Base-by-base conservation (phyloP, 2,329 filamentous ascomycete species). In the Curvularia lunata region DNA sequence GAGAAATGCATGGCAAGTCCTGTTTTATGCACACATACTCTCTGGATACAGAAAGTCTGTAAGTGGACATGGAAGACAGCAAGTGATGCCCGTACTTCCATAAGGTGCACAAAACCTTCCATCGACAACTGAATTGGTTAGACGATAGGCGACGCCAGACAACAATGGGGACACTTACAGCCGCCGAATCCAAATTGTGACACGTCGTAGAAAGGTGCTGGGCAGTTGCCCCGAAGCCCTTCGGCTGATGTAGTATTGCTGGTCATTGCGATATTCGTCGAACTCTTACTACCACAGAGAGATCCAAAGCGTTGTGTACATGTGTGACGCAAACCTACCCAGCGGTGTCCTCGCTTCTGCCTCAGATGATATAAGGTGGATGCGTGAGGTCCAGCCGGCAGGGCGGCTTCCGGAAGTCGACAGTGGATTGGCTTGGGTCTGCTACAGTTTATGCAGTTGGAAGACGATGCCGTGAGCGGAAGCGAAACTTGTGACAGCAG, bases 1-100 rank as follows among this genome's bases (percentile, higher is more conserved):
- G 45, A 7, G 13, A 23, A 13, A 19, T 25, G n/a, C 18, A 13
- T 3, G 18, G 38, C 69, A 66, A 34, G 16, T 43, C 9, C 59
- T 66, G 59, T 65, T 52, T 19, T 10, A 45, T 30, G 5, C 18
- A n/a, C 16, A 52, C 78, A 66, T 73, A 87, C 84, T 79, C 58
- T 85, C 78, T 21, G 83, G 81, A 67, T 89, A 89, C 41, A 85
- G 78, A 88, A 90, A 98, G 56, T 94, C 86, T 10, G 90, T 90
- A 70, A 91, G 83, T 30, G 95, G 95, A 76, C 95, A 99, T 60
- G 95, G 95, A 56, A 99, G 78, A 76, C 95, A 99, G 76, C 95
- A 99, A 34, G 81, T 82, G 4, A 87, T 67, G 34, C 81, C 81
- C 23, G 84, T 64, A 4, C 69, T 54, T 8, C 75, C 62, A 9